phyloP scores from a whole-genome alignment of 768 basidiomycete species.

The Phaeolepiota aurea region DNA sequence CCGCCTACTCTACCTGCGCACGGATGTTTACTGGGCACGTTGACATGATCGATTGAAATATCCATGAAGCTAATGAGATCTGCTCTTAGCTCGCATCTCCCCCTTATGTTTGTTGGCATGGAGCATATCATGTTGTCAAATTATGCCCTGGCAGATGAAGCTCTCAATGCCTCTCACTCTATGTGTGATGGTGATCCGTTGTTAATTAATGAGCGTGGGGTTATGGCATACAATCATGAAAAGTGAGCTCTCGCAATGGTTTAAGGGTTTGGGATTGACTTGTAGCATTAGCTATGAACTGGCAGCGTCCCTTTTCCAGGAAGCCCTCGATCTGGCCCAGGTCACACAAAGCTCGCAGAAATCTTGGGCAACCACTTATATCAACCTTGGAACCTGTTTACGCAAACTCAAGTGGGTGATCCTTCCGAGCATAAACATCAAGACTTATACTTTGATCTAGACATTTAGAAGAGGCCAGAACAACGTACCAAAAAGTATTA shows the following conservation, averaged over 20 bases:
- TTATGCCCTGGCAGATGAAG: conserved; percentile 74
- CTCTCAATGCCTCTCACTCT: conserved; percentile 69
- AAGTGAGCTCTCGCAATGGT: conserved; percentile 40
- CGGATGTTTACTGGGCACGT: conserved; percentile 88
- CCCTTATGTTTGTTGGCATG: conserved; percentile 95
- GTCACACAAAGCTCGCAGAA: conserved; percentile 79
- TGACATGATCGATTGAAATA: not conserved
- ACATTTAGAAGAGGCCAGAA: conserved; percentile 56
- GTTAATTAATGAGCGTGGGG: conserved; percentile 86
- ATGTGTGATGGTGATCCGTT: conserved; percentile 88
- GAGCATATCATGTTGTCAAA: conserved; percentile 92
- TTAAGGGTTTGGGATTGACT: not conserved
- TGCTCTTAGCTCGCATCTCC: conserved; percentile 75
- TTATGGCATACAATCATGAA: conserved; percentile 83
- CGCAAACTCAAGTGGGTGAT: conserved; percentile 66
- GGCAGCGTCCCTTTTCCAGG: conserved; percentile 65
- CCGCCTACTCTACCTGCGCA: conserved; percentile 95
- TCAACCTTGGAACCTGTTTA: conserved; percentile 88
- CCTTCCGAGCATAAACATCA: not conserved
- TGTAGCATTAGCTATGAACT: conserved; percentile 49
- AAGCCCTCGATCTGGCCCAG: conserved; percentile 73
- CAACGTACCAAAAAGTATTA: conserved; percentile 70
- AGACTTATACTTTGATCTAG: conserved; percentile 13
- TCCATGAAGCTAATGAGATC: not conserved
- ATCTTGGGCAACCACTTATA: conserved; percentile 83